phyloP scores from a whole-genome alignment of 2,329 filamentous ascomycete genomes.

The Ilyonectria mors-panacis region DNA sequence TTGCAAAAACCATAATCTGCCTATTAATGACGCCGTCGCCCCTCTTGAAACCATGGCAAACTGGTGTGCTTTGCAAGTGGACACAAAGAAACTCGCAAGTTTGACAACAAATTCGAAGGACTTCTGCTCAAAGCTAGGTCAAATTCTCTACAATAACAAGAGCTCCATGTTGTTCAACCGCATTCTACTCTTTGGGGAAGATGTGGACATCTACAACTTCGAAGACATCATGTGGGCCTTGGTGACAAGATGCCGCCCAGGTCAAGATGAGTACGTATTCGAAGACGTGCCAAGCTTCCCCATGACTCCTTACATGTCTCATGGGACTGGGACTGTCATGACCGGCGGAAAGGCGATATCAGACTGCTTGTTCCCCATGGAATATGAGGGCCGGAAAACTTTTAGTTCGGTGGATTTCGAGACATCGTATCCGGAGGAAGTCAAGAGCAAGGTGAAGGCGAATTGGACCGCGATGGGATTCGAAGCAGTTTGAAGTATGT shows the following conservation, averaged over 20 bases:
- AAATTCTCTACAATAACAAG: constrained; percentile 28
- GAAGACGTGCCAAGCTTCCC: constrained; percentile 60
- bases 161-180: constrained; percentile 61
- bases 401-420: constrained; percentile 52
- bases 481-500: neutral
- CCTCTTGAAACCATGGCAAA: constrained; percentile 64
- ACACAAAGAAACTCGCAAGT: constrained; percentile 68
- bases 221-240: constrained; percentile 66
- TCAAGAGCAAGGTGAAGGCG: constrained; percentile 18
- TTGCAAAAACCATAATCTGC: neutral
- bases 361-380: constrained; percentile 58
- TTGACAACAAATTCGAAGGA: constrained; percentile 24
- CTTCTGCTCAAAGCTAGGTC: constrained; percentile 31
- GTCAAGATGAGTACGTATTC: constrained; percentile 59
- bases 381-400: constrained; percentile 56
- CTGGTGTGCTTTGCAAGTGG: constrained; percentile 68
- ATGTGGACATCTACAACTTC: constrained; percentile 62
- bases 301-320: constrained; percentile 63
- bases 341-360: constrained; percentile 62
- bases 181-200: constrained; percentile 61
- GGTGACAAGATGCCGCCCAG: constrained; percentile 62
- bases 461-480: constrained; percentile 18
- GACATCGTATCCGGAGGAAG: constrained; percentile 51
- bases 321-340: constrained; percentile 52
- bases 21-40: constrained; percentile 58